Percentiles rank a stretch among this genome's conserved stretches.
Evolutionary conservation across 805 yeast species (phyloP).

Genomic region (Wickerhamiella occidentalis): DNA sequence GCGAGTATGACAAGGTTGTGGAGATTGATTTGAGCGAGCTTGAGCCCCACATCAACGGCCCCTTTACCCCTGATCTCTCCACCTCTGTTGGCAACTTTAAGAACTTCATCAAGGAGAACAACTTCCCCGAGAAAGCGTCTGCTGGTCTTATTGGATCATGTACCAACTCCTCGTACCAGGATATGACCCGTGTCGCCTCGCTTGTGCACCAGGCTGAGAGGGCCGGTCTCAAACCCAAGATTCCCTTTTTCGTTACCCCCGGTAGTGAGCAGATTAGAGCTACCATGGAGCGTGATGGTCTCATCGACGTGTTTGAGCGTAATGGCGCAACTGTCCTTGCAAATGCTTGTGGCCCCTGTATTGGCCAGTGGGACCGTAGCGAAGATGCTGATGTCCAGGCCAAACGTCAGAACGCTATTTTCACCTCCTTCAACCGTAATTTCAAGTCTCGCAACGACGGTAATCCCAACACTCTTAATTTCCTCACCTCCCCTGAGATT

Average conservation of each 20-base stretch:
- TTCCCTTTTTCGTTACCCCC: constrained; percentile 91
- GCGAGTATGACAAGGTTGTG: constrained; percentile 82
- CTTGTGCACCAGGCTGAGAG: constrained; percentile 75
- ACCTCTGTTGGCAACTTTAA: constrained; percentile 82
- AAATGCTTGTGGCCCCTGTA: constrained; percentile 98
- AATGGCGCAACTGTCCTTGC: constrained; percentile 90
- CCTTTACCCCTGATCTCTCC: constrained; percentile 95
- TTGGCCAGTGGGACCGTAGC: constrained; percentile 96
- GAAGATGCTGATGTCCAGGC: constrained; percentile 49
- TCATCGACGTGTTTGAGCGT: constrained; percentile 63
- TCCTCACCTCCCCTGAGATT: constrained; percentile 95
- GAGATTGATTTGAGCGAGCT: constrained; percentile 77
- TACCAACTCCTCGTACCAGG: constrained; percentile 96
- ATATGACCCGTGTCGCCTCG: constrained; percentile 92
- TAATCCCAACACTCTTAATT: constrained; percentile 93
- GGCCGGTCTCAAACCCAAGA: constrained; percentile 80
- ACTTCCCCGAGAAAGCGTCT: constrained; percentile 77
- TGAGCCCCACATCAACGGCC: constrained; percentile 96
- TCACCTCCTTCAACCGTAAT: constrained; percentile 95
- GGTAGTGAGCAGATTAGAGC: constrained; percentile 98
- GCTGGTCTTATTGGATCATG: constrained; percentile 97
- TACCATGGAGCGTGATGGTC: constrained; percentile 91
- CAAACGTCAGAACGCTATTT: constrained; percentile 71
- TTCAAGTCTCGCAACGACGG: constrained; percentile 98
- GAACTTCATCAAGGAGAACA: constrained; percentile 51